Evolutionary conservation across 169 alveolate species (phyloP).

Genomic region (Theileria sp.): DNA sequence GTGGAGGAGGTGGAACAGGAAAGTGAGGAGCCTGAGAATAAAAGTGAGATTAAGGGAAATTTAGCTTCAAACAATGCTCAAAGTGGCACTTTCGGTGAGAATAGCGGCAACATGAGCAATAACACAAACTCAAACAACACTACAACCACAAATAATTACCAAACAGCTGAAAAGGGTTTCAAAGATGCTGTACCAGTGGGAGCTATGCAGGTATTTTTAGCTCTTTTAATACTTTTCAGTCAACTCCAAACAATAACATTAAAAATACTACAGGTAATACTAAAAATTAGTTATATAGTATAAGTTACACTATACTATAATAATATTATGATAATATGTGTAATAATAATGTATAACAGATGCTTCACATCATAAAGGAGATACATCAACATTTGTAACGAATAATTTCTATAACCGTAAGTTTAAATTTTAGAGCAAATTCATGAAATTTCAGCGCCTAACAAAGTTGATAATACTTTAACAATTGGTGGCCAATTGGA

Average conservation of each 20-base stretch:
- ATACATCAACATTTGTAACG: constrained; percentile 65
- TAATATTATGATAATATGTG: too few relatives aligned
- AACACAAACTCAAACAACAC: constrained; percentile 8
- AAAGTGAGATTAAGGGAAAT: not conserved
- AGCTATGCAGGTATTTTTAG: constrained; percentile 18
- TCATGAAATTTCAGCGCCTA: constrained; percentile 23
- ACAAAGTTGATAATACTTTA: constrained; percentile 1
- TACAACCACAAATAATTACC: not conserved
- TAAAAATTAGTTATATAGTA: too few relatives aligned
- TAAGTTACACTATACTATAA: too few relatives aligned
- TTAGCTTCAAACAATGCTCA: not conserved
- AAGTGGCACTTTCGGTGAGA: not conserved
- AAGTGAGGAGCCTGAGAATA: not conserved
- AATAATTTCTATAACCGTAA: constrained; percentile 64
- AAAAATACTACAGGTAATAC: not conserved
- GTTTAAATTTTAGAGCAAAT: not conserved
- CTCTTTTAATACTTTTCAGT: not conserved
- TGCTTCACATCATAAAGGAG: constrained; percentile 49
- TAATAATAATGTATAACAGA: not conserved
- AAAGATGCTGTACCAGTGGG: constrained; percentile 25
- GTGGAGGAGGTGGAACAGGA: not conserved
- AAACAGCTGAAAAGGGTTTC: not conserved
- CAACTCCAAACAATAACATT: not conserved
- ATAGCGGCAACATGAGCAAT: not conserved
- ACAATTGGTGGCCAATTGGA: constrained; percentile 57